A percentile compares a stretch with the other conserved stretches of the same genome.
Evolutionary conservation across 2,329 filamentous ascomycete species (phyloP).

Genomic region (Penicillium psychrosexuale): DNA sequence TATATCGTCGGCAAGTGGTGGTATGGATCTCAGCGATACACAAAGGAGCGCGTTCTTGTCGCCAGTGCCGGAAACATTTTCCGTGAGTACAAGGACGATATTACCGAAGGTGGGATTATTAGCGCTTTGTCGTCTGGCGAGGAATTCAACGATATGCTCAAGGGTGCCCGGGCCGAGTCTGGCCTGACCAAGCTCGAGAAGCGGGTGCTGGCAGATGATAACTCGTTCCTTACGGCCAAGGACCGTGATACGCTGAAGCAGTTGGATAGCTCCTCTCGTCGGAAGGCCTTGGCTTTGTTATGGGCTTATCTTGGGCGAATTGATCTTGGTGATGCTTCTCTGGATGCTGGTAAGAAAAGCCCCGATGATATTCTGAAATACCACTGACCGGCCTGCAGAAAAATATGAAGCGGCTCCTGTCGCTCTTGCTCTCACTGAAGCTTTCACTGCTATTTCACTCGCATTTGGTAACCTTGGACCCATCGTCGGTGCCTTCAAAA

Average conservation of each 20-base stretch:
- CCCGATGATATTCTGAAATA: background rate
- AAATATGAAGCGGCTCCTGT: constrained; percentile 89
- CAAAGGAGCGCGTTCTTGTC: constrained; percentile 88
- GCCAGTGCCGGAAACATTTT: constrained; percentile 94
- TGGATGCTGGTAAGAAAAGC: constrained; percentile 59
- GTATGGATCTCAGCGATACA: constrained; percentile 92
- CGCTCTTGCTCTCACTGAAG: constrained; percentile 78
- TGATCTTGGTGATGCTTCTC: constrained; percentile 71
- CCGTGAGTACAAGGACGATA: constrained; percentile 82
- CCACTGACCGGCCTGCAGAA: constrained; percentile 44
- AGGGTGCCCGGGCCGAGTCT: constrained; percentile 73
- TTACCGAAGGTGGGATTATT: constrained; percentile 76
- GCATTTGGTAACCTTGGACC: constrained; percentile 82
- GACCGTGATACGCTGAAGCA: constrained; percentile 75
- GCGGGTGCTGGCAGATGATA: constrained; percentile 64
- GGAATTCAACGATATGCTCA: constrained; percentile 75
- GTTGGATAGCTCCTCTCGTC: constrained; percentile 72
- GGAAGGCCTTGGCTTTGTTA: constrained; percentile 83
- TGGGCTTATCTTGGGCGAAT: constrained; percentile 94
- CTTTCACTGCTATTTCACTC: constrained; percentile 81
- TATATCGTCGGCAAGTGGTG: constrained; percentile 97
- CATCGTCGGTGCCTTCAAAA: constrained; percentile 75
- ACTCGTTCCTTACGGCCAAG: constrained; percentile 61
- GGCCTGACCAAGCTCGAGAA: constrained; percentile 82
- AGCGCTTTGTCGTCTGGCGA: constrained; percentile 78